Base-by-base conservation (phyloP, 202 grass and related monocot species). In the Schoenoplectus tabernaemontani region DNA sequence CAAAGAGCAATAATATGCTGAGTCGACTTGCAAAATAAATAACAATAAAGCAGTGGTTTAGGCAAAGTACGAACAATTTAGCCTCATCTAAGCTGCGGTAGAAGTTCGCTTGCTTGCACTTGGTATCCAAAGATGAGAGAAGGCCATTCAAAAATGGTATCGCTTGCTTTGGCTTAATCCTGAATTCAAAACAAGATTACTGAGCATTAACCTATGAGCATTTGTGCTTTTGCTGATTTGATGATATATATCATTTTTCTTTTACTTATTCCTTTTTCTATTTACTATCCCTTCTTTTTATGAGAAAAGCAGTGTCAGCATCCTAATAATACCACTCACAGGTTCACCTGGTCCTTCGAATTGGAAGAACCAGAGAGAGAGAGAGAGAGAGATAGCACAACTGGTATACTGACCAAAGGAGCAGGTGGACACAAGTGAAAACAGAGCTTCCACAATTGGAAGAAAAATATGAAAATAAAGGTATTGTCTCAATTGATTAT, bases 71-170 rank as follows among this genome's bases (percentile, higher is more conserved):
- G 5, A 92, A 99, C 96, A 92, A 84, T 85, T 93, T 99, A 41
- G 92, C 92, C 87, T 99, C 96, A 82, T 99, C 96, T 86, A 99
- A 91, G 77, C 96, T 92, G 41, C 87, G 86, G 63, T 78, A 82
- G 81, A 99, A 99, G 59, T 86, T 78, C 20, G 92, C 69, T 89
- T 99, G 96, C 82, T 99, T 99, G 83, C 96, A 99, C 83, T 99
- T 99, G 39, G 92, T 82, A 95, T 99, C 89, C 88, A 95, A 87
- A 69, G 88, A 95, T 77, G 96, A 91, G 57, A 95, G 38, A 75
- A 99, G 90, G 5, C 96, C 96, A 83, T 93, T 99, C 28, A 99
- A 72, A 91, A 99, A 99, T 9, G 88, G 96, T 71, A 87, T 82
- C 0, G 85, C 86, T 39, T 92, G 86, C 87, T 99, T 99, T 64